A percentile compares a stretch with the other conserved stretches of the same genome.
These are phyloP conservation scores for Closterium sp. DNA, from an alignment of 139 green algal species.

Conservation along the genomic window DNA sequence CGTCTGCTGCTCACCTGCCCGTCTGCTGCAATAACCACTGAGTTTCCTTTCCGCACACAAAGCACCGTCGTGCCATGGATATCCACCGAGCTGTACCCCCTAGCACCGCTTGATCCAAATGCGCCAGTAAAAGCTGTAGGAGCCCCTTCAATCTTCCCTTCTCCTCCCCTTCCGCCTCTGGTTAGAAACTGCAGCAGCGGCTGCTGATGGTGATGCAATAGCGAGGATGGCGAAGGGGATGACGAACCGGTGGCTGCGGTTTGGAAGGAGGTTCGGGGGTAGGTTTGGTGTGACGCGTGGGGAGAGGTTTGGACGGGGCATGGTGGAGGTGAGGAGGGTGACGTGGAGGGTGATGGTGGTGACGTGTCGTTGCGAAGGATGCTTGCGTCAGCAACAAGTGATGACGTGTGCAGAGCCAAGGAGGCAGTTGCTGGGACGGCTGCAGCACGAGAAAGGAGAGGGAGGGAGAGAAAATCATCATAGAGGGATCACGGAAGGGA, in stretches of 20 bases:
- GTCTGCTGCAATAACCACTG: neutral
- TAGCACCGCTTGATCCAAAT: neutral
- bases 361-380: neutral
- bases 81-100: neutral
- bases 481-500: no score
- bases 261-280: neutral
- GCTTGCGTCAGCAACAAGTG: neutral
- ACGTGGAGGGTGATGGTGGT: neutral
- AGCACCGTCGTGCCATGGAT: neutral
- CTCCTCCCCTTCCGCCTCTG: neutral
- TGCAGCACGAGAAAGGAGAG: neutral
- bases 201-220: neutral
- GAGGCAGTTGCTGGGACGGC: neutral
- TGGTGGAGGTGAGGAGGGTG: neutral
- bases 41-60: neutral
- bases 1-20: neutral
- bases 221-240: neutral
- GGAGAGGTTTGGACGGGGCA: neutral
- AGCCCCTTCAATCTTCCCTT: no score
- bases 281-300: neutral
- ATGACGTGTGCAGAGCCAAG: neutral
- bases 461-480: no score
- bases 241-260: neutral
- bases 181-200: neutral
- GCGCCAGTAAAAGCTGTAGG: no score